Conservation (phyloP, 257 asterid genomes). For the Eustoma russellianum region DNA sequence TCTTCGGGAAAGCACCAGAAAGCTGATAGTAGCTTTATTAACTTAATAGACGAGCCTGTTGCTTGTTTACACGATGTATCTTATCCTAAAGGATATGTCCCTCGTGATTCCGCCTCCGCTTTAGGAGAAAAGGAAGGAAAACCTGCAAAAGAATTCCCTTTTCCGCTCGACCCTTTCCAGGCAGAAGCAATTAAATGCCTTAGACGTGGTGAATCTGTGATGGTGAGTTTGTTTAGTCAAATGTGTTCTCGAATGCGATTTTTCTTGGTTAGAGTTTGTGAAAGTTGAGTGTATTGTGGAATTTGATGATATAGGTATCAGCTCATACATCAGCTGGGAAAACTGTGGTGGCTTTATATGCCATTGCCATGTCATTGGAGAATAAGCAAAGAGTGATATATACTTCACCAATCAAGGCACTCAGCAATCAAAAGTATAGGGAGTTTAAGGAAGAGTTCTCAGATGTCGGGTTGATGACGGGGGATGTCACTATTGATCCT, state of each 20-base stretch:
- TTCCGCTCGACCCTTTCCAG: constrained; percentile 84
- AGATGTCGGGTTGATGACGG: constrained; percentile 98
- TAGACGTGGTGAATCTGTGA: constrained; percentile 73
- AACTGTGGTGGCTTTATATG: constrained; percentile 90
- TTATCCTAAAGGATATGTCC: constrained; percentile 67
- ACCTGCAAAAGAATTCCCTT: constrained; percentile 80
- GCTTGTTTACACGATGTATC: constrained; percentile 85
- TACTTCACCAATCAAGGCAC: constrained; percentile 94
- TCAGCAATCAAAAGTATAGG: constrained; percentile 91
- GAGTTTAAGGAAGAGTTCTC: constrained; percentile 98
- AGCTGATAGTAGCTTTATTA: constrained; percentile 20
- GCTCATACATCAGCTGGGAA: constrained; percentile 98
- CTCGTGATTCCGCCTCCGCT: constrained; percentile 22
- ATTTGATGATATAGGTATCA: constrained; percentile 46
- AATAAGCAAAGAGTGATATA: constrained; percentile 83
- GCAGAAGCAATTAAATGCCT: constrained; percentile 81
- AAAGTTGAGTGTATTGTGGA: constrained; percentile 1
- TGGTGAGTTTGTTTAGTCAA: constrained; percentile 34
- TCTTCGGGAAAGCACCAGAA: constrained; percentile 56
- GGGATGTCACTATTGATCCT: constrained; percentile 95
- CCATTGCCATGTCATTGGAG: constrained; percentile 82
- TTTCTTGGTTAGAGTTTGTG: background rate
- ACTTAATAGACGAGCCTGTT: constrained; percentile 40
- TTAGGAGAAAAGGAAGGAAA: constrained; percentile 21
- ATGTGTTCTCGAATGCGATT: too few species aligned